Conservation (phyloP, 805 yeast genomes). For the Lipomyces yamadae region DNA sequence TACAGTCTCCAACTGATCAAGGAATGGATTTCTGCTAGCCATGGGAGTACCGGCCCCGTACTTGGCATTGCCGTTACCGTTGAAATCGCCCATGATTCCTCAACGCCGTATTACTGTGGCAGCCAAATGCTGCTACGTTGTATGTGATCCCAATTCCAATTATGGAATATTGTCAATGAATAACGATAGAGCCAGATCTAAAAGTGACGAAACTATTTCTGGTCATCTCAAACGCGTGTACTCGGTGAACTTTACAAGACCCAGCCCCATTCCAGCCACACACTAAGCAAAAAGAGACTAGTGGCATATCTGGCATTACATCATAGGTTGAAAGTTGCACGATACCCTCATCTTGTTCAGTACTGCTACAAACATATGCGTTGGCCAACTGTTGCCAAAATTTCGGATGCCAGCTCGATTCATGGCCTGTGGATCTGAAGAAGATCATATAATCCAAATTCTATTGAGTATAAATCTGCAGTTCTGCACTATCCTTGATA, state of each 20-base stretch:
- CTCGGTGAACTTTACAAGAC: not conserved
- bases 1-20: not conserved
- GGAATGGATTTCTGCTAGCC: constrained; percentile 2
- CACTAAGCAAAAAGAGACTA: not conserved
- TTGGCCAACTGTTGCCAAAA: no score
- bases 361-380: no score
- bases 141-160: not conserved
- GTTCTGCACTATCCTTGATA: not conserved
- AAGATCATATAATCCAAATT: not conserved
- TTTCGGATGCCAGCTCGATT: no score
- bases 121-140: not conserved
- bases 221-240: not conserved
- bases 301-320: not conserved
- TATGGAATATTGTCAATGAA: not conserved
- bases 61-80: not conserved
- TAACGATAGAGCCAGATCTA: not conserved
- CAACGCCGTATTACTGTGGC: not conserved
- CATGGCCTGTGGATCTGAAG: no score
- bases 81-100: not conserved
- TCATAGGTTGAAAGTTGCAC: not conserved
- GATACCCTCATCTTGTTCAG: no score
- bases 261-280: not conserved
- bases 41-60: not conserved
- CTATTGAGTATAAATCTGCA: not conserved
- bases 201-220: not conserved